Evolutionary conservation across 1,284 basidiomycete genomes (phyloP), one percentile per base, ranked within the genome.

Genomic region (Pterulicium gracile): DNA sequence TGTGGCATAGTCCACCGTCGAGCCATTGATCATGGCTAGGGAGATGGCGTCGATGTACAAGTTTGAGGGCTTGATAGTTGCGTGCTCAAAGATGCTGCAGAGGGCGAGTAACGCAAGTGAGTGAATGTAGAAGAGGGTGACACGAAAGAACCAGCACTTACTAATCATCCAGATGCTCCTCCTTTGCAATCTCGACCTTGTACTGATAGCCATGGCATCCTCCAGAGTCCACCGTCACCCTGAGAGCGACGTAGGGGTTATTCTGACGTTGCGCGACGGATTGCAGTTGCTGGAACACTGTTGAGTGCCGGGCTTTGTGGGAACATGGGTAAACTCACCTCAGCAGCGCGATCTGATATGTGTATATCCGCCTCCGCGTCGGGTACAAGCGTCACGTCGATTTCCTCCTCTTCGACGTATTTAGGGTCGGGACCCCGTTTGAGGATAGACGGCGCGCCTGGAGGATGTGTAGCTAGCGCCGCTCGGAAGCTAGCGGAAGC

Each of bases 161-260:
- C 90, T 92, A 93, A 64, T 94, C 91, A 50, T 88, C 86, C 3
- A 67, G 65, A 44, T 70, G 64, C 4, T 71, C 71, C 19, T 65
- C 60, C 41, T 70, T 73, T 2, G 84, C 80, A 1, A 94, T 70
- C 49, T 82, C 79, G 71, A 95, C 77, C 60, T 88, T 91, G 65
- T 94, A 94, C 58, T 94, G 88, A 58, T 94, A 94, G 23, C 91
- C 91, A 56, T 95, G 90, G 56, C 91, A 94, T 27, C 91, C 92
- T 14, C 91, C 91, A 2, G 85, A 88, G 58, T 93, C 89, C 19
- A 95, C 87, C 0, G 79, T 67, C 55, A 95, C 72, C 50, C 89
- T 70, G 13, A 94, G 67, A 1, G 79, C 83, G 17, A 85, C 72
- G 22, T 73, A 56, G 0, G 77, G 61, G 53, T 84, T 74, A 4